These are phyloP conservation scores for Leishmania lainsoni DNA, from an alignment of 208 protist species.

Conservation along the genomic window DNA sequence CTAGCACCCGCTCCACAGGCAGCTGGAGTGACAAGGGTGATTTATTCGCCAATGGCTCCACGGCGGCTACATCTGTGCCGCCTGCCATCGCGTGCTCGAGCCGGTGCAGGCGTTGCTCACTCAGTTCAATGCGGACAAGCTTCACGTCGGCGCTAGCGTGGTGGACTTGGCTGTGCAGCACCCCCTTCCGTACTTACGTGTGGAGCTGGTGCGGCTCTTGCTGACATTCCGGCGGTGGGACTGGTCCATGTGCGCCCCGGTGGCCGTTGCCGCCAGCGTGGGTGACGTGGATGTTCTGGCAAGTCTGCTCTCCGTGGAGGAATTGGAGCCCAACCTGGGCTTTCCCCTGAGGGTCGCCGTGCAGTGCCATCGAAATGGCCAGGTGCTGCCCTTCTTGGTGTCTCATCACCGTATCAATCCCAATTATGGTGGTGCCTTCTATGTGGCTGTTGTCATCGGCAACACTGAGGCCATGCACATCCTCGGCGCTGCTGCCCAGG, in stretches of 20 bases:
- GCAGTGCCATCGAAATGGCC: conserved; percentile 23
- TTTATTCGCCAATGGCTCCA: conserved; percentile 1
- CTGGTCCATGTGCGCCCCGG: conserved; percentile 46
- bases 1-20: neutral
- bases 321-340: conserved; percentile 47
- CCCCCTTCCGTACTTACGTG: conserved; percentile 27
- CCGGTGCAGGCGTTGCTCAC: conserved; percentile 8
- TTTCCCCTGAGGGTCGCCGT: conserved; percentile 47
- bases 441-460: conserved; percentile 30
- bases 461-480: conserved; percentile 29
- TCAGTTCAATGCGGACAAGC: neutral
- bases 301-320: conserved; percentile 32
- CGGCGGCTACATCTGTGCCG: conserved; percentile 12
- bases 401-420: conserved; percentile 31
- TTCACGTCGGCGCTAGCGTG: conserved; percentile 26
- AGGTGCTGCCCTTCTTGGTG: conserved; percentile 27
- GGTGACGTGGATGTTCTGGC: conserved; percentile 35
- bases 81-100: conserved; percentile 17
- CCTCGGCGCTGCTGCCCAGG: conserved; percentile 18
- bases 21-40: conserved; percentile 8
- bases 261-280: conserved; percentile 41
- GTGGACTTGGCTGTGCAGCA: conserved; percentile 51
- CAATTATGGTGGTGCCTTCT: conserved; percentile 47
- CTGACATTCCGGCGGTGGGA: conserved; percentile 29
- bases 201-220: conserved; percentile 30